Evolutionary conservation across 2,329 filamentous ascomycete genomes (phyloP).

Genomic region (Colletotrichum sp.): DNA sequence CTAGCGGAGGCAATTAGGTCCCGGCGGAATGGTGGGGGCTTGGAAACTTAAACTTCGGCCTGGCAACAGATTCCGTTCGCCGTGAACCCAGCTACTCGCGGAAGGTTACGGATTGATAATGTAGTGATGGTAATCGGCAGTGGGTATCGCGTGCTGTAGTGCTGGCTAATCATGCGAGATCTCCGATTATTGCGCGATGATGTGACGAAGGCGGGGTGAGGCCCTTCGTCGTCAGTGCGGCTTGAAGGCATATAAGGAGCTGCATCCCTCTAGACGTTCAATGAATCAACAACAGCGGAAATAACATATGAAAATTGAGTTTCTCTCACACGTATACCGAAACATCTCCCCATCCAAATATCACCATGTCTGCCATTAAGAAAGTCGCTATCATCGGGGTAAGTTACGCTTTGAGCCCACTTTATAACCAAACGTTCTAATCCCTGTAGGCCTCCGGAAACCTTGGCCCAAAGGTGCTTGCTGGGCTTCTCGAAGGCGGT

Average conservation of each 20-base stretch:
- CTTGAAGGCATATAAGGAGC: not conserved
- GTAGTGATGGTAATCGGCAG: not conserved
- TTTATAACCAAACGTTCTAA: not conserved
- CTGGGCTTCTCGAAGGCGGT: conserved; percentile 33
- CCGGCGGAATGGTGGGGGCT: not conserved
- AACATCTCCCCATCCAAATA: not conserved
- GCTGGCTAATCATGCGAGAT: not conserved
- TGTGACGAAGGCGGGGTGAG: not conserved
- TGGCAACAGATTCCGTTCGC: not conserved
- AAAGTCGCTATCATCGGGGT: conserved; percentile 41
- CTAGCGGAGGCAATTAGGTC: not conserved
- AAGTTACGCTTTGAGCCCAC: conserved; percentile 9
- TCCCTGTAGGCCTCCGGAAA: conserved; percentile 33
- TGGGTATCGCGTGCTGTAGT: not conserved
- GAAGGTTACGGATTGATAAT: not conserved
- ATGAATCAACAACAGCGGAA: not conserved
- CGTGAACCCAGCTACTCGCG: not conserved
- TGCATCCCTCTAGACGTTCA: not conserved
- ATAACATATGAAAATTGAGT: not conserved
- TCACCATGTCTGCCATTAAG: conserved; percentile 30
- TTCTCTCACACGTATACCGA: not conserved
- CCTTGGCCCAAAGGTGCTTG: conserved; percentile 33
- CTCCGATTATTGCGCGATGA: conserved; percentile 7
- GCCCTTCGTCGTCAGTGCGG: not conserved
- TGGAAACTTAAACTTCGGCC: not conserved